Percentiles rank a stretch among this genome's conserved stretches.
phyloP scores from a whole-genome alignment of 768 basidiomycete genomes.

The Suillus weaverae region DNA sequence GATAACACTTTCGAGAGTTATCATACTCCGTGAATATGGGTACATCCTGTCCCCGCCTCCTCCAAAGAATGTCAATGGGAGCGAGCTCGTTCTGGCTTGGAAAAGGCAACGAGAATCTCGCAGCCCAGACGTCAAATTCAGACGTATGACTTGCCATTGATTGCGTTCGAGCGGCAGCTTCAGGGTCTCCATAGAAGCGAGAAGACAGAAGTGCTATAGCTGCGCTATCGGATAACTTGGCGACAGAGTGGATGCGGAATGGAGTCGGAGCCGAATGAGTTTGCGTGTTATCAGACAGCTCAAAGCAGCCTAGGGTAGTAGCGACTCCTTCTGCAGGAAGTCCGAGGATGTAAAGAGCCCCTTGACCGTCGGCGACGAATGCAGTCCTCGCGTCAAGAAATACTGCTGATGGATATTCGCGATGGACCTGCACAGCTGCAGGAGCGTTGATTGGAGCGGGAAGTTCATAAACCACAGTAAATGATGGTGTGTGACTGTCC shows the following conservation, averaged over 20 bases:
- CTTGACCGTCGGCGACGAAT: slow-evolving; percentile 69
- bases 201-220: slow-evolving; percentile 61
- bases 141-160: slow-evolving; percentile 20
- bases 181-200: slow-evolving; percentile 39
- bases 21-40: slow-evolving; percentile 59
- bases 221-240: slow-evolving; percentile 34
- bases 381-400: slow-evolving; percentile 51
- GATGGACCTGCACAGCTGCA: slow-evolving; percentile 41
- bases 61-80: slow-evolving; percentile 63
- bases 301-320: slow-evolving; percentile 52
- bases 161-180: slow-evolving; percentile 17
- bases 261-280: slow-evolving; percentile 33
- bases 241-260: slow-evolving; percentile 41
- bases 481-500: slow-evolving; percentile 51
- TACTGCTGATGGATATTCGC: slow-evolving; percentile 73
- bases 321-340: slow-evolving; percentile 41
- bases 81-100: slow-evolving; percentile 32
- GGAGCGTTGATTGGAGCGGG: slow-evolving; percentile 51
- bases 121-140: slow-evolving; percentile 69
- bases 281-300: slow-evolving; percentile 33
- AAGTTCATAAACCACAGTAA: slow-evolving; percentile 59
- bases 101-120: slow-evolving; percentile 47
- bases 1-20: slow-evolving; percentile 43
- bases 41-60: slow-evolving; percentile 66
- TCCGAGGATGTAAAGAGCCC: slow-evolving; percentile 61